A percentile compares a stretch with the other conserved stretches of the same genome.
phyloP scores from a whole-genome alignment of 805 yeast genomes.

The Hanseniaspora taiwanica region DNA sequence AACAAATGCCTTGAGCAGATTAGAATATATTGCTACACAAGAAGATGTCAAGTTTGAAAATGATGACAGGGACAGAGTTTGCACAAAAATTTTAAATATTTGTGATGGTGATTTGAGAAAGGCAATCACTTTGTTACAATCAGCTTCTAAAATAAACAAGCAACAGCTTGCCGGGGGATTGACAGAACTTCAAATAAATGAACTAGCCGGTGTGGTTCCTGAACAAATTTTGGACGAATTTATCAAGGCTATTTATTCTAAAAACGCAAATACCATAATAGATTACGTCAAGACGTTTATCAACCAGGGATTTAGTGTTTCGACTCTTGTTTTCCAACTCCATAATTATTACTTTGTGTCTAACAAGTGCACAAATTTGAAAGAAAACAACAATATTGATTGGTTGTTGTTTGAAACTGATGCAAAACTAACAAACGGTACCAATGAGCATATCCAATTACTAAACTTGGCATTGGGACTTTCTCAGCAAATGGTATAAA shows the following conservation, averaged over 20 bases:
- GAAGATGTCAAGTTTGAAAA: slow-evolving; percentile 30
- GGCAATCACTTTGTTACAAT: slow-evolving; percentile 82
- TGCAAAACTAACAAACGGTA: slow-evolving; percentile 62
- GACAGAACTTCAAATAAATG: slow-evolving; percentile 38
- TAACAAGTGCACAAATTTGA: slow-evolving; percentile 18
- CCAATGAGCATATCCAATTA: slow-evolving; percentile 78
- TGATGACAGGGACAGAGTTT: slow-evolving; percentile 24
- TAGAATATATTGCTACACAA: slow-evolving; percentile 45
- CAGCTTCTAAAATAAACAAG: slow-evolving; percentile 47
- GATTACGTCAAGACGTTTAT: slow-evolving; percentile 34
- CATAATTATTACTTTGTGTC: slow-evolving; percentile 39
- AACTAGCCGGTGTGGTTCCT: slow-evolving; percentile 68
- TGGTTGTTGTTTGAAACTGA: slow-evolving; percentile 61
- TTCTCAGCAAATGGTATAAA: slow-evolving; percentile 20
- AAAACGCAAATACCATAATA: slow-evolving; percentile 24
- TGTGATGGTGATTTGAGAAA: slow-evolving; percentile 86
- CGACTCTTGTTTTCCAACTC: slow-evolving; percentile 55
- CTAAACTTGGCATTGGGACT: slow-evolving; percentile 48
- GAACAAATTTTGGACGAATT: slow-evolving; percentile 31
- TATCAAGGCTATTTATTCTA: slow-evolving; percentile 24
- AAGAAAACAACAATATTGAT: slow-evolving; percentile 51
- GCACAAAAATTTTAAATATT: slow-evolving; percentile 52
- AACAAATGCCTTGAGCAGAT: slow-evolving; percentile 53
- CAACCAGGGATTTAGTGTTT: slow-evolving; percentile 67
- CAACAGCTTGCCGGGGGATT: slow-evolving; percentile 25